phyloP scores from a whole-genome alignment of 1,139 yeast genomes.

The Hyphopichia pseudoburtonii region DNA sequence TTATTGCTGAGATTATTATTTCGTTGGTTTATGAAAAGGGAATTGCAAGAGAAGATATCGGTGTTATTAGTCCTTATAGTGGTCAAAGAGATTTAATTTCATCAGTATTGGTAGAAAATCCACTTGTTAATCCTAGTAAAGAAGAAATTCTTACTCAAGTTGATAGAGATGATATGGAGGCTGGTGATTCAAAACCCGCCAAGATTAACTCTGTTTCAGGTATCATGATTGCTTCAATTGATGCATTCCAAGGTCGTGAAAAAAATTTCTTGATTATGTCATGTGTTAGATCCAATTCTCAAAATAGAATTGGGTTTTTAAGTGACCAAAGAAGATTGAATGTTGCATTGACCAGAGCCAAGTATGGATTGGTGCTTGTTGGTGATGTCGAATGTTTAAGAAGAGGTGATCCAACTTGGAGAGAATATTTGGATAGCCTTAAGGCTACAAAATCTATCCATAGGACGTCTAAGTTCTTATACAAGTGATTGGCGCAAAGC shows the following conservation, averaged over 20 bases:
- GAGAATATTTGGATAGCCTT: conserved; percentile 40
- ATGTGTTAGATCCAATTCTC: conserved; percentile 56
- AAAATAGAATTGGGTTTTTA: conserved; percentile 56
- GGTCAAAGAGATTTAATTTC: conserved; percentile 71
- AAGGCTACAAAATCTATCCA: not conserved
- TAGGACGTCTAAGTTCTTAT: conserved; percentile 1
- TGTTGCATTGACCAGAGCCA: conserved; percentile 66
- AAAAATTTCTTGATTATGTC: conserved; percentile 59
- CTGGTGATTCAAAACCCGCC: conserved; percentile 48
- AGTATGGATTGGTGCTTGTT: conserved; percentile 52
- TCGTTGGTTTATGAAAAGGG: conserved; percentile 55
- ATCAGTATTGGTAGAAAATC: conserved; percentile 45
- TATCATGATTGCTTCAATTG: conserved; percentile 67
- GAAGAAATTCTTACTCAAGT: conserved; percentile 49
- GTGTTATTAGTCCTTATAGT: conserved; percentile 70
- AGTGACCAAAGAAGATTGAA: conserved; percentile 57
- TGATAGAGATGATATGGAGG: conserved; percentile 53
- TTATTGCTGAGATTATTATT: conserved; percentile 46
- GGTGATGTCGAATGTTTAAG: conserved; percentile 56
- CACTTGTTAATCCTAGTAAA: conserved; percentile 55
- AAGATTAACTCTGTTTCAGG: conserved; percentile 64
- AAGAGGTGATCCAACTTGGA: conserved; percentile 54
- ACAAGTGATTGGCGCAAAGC: too few species aligned
- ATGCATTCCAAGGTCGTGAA: conserved; percentile 69
- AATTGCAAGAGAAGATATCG: conserved; percentile 51